Conservation (phyloP, 148 eudicot species). For the Amaranthus palmeri region DNA sequence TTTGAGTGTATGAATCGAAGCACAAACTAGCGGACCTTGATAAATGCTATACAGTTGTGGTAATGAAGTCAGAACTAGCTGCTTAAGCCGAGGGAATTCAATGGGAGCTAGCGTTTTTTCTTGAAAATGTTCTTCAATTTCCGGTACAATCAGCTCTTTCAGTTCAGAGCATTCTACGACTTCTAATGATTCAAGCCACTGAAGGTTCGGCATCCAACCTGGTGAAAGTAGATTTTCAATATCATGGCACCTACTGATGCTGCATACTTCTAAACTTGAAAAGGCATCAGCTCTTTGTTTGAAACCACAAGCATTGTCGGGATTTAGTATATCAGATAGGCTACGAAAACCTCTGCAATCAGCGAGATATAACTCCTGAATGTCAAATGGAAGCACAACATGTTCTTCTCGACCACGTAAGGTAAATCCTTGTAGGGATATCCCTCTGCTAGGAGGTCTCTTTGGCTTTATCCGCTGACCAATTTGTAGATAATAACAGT, state of each 20-base stretch:
- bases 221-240: neutral
- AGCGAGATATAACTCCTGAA: conserved; percentile 11
- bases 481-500: conserved; percentile 12
- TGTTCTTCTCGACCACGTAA: neutral
- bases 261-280: conserved; percentile 12
- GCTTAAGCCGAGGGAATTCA: neutral
- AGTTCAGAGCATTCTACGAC: neutral
- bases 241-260: conserved; percentile 14
- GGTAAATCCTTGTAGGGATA: conserved; percentile 12
- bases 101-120: neutral
- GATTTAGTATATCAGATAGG: conserved; percentile 10
- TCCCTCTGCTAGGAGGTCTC: neutral
- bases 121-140: neutral
- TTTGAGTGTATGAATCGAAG: neutral
- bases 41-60: neutral
- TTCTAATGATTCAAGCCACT: conserved; percentile 1
- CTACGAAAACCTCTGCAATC: conserved; percentile 8
- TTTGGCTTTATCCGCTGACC: neutral
- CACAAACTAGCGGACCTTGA: neutral
- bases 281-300: neutral
- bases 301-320: neutral
- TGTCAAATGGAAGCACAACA: conserved; percentile 16
- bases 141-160: neutral
- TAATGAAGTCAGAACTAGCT: neutral
- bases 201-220: neutral